phyloP scores from a whole-genome alignment of 1,284 basidiomycete species.

The Erythrobasidium hasegawianum region DNA sequence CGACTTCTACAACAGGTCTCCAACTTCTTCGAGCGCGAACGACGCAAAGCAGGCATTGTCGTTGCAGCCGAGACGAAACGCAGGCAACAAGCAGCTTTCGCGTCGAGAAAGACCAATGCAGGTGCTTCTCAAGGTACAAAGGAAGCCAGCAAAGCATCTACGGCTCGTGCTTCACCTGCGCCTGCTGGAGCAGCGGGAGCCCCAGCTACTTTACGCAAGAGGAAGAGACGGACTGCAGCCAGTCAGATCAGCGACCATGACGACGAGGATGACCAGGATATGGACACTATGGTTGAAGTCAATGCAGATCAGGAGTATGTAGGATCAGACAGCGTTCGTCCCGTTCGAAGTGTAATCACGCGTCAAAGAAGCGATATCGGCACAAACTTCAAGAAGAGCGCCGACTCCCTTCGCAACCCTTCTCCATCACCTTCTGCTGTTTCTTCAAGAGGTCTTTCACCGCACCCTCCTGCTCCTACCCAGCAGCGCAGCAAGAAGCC shows the following conservation, averaged over 20 bases:
- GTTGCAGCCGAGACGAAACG: slow-evolving; percentile 8
- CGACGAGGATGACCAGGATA: not conserved
- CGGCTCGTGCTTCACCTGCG: not conserved
- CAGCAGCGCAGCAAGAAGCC: not conserved
- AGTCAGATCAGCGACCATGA: slow-evolving; percentile 5
- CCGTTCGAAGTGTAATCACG: not conserved
- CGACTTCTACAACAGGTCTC: slow-evolving; percentile 27
- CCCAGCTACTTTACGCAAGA: not conserved
- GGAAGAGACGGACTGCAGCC: slow-evolving; percentile 4
- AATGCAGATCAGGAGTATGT: slow-evolving; percentile 12
- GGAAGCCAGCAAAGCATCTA: slow-evolving; percentile 14
- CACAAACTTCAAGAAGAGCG: too few species aligned
- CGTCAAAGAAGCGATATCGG: not conserved
- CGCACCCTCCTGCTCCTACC: not conserved
- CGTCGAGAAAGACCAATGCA: slow-evolving; percentile 9
- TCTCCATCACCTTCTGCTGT: not conserved
- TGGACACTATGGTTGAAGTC: not conserved
- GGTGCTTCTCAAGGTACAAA: not conserved
- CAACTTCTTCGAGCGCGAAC: slow-evolving; percentile 32
- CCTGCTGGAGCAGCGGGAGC: not conserved
- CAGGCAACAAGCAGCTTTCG: slow-evolving; percentile 1
- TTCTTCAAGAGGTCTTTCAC: not conserved
- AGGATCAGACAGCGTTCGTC: not conserved
- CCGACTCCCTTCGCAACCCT: not conserved
- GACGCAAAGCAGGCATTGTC: slow-evolving; percentile 28